phyloP scores from a whole-genome alignment of 108 stramenopile species.

The Nitzschia palea region DNA sequence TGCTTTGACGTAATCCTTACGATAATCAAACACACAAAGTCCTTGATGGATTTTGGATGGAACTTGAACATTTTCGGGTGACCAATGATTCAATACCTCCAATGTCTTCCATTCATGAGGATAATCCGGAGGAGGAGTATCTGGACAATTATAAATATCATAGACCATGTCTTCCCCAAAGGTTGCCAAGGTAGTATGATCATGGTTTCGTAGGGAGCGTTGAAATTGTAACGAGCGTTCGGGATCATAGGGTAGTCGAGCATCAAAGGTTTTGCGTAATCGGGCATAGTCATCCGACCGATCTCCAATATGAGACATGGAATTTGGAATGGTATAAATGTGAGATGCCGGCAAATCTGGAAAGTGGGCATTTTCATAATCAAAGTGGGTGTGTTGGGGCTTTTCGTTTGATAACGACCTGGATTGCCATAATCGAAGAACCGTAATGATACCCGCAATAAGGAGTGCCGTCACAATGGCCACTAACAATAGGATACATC shows the following conservation, averaged over 20 bases:
- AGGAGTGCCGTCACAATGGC: not conserved
- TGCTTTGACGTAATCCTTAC: constrained; percentile 80
- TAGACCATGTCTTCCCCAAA: constrained; percentile 30
- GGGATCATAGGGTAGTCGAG: constrained; percentile 47
- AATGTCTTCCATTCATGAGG: constrained; percentile 65
- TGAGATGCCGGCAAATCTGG: constrained; percentile 5
- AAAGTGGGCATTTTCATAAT: not conserved
- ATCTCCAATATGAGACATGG: constrained; percentile 61
- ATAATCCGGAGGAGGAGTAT: constrained; percentile 69
- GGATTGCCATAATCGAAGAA: not conserved
- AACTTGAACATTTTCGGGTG: constrained; percentile 47
- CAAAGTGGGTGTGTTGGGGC: not conserved
- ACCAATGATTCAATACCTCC: constrained; percentile 60
- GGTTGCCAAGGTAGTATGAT: not conserved
- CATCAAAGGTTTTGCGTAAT: constrained; percentile 57
- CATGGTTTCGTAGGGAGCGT: not conserved
- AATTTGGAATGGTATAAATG: constrained; percentile 56
- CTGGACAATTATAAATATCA: constrained; percentile 82
- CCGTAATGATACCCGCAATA: not conserved
- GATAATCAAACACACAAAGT: constrained; percentile 84
- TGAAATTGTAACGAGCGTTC: constrained; percentile 30
- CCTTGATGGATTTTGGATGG: constrained; percentile 60
- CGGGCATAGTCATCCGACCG: constrained; percentile 51
- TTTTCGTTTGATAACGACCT: not conserved
- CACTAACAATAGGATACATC: not conserved